These are phyloP conservation scores for Cutaneotrichosporon cutaneum DNA, from an alignment of 1,284 basidiomycete species.

Conservation along the genomic window DNA sequence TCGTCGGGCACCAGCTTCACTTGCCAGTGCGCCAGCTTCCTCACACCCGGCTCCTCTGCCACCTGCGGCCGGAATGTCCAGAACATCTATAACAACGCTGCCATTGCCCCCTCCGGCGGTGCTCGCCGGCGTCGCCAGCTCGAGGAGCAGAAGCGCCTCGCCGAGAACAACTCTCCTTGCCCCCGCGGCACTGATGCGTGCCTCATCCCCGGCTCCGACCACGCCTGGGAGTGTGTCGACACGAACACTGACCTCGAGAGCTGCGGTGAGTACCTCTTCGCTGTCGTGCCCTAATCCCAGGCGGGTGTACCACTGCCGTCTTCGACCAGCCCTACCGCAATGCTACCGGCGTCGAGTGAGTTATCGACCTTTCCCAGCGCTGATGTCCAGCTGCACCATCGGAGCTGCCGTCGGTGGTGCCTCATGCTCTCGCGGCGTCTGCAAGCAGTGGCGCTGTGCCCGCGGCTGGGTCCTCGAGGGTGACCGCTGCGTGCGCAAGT, in stretches of 20 bases:
- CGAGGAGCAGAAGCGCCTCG: neutral
- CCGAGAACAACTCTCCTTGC: conserved; percentile 9
- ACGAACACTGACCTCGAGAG: conserved; percentile 14
- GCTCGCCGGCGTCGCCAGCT: conserved; percentile 3
- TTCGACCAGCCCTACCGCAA: neutral
- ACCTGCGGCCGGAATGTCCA: conserved; percentile 5
- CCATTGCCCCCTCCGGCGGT: neutral
- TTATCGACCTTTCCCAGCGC: neutral
- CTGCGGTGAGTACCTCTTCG: neutral
- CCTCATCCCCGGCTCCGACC: neutral
- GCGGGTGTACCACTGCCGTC: neutral
- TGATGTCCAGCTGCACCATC: neutral
- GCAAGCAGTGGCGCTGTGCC: neutral
- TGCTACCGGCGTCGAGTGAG: conserved; percentile 7
- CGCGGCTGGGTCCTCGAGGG: neutral
- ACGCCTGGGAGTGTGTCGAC: conserved; percentile 23
- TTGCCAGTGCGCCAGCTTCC: conserved; percentile 11
- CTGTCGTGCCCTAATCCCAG: neutral
- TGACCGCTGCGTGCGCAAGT: conserved; percentile 4
- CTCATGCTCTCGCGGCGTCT: neutral
- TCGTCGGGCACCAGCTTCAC: neutral
- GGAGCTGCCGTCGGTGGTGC: conserved; percentile 2
- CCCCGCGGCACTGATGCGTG: conserved; percentile 10
- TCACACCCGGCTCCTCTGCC: neutral
- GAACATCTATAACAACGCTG: conserved; percentile 9